These are phyloP conservation scores for Ananas comosus DNA, from an alignment of 176 grass and related monocot genomes.

Conservation along the genomic window DNA sequence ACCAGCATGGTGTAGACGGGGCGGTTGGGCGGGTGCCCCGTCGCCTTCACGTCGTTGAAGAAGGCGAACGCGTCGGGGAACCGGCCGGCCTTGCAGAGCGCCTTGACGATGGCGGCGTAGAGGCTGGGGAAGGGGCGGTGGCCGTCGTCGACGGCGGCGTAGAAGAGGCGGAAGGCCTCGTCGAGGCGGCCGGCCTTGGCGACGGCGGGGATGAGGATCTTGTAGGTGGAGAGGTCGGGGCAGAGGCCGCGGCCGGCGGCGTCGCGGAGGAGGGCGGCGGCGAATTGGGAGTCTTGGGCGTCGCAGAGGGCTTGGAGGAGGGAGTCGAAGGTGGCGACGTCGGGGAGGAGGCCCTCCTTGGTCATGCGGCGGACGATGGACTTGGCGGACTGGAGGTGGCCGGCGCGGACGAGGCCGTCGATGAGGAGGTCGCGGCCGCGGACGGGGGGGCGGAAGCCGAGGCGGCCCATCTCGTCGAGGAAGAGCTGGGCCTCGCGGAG, in stretches of 20 bases:
- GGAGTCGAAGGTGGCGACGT: constrained; percentile 82
- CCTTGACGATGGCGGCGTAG: constrained; percentile 83
- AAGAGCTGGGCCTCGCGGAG: constrained; percentile 79
- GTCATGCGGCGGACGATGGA: constrained; percentile 79
- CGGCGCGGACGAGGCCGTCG: constrained; percentile 73
- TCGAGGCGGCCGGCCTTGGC: constrained; percentile 77
- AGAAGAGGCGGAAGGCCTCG: constrained; percentile 65
- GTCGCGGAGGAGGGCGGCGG: constrained; percentile 53
- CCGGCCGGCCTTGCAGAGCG: constrained; percentile 65
- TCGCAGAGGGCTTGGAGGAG: constrained; percentile 67
- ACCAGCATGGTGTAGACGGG: constrained; percentile 93
- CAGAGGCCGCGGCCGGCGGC: constrained; percentile 56
- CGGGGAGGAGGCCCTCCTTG: constrained; percentile 88
- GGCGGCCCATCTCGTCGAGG: constrained; percentile 78
- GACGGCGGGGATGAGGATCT: constrained; percentile 74
- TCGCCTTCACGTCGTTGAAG: constrained; percentile 74
- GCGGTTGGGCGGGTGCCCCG: constrained; percentile 59
- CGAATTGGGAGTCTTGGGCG: constrained; percentile 50
- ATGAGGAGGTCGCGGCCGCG: constrained; percentile 75
- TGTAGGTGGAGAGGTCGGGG: constrained; percentile 92
- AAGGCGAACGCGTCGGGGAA: constrained; percentile 69
- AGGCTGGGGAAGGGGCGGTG: constrained; percentile 78
- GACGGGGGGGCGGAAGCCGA: constrained; percentile 68
- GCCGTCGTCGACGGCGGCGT: constrained; percentile 63
- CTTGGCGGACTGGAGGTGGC: constrained; percentile 73